Base-by-base conservation (phyloP, 2,329 filamentous ascomycete species). In the Lecanicillium sp. region DNA sequence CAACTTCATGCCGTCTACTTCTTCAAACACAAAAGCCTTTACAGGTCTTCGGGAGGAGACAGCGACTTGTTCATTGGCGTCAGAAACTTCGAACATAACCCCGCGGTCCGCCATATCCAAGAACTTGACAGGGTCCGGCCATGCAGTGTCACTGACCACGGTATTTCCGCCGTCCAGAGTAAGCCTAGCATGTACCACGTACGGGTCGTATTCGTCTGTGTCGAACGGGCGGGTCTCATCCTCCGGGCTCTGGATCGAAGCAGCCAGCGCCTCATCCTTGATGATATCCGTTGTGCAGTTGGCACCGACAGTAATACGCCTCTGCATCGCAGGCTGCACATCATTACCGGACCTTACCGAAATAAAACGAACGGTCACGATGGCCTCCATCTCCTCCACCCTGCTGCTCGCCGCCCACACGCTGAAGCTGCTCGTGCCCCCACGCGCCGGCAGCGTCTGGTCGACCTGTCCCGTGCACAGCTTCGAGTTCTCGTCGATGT, bases 91-190 rank as follows among this genome's bases (percentile, higher is more conserved):
- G 10, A 79, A 58, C 1, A 63, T 33, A 10, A 64, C 47, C 2
- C 53, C 58, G 21, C 74, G 69, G 32, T 71, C 62, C 11, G 67
- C 60, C 35, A 83, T 64, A 52, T 75, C 70, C 1, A 80, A 60
- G 52, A 81, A 82, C 61, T 84, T 84, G 43, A 83, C 54, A 1
- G 80, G 80, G 40, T 83, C 75, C 1, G 79, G 79, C 79, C 80
- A 84, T 24, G 77, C 75, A 11, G 70, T 66, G 49, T 77, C 74
- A 12, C 70, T 63, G 4, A 75, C 68, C 2, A 77, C 58, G 14
- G 69, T 58, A 15, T 61, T 51, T 1, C 65, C 70, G 14, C 38
- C 56, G 2, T 66, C 58, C 5, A 66, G 52, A 7, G 64, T 55
- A 2, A 80, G 55, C 24, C 67, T 66, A 2, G 69, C 71, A 8